A percentile compares a stretch with the other conserved stretches of the same genome.
These are phyloP conservation scores for Comarum palustre DNA, from an alignment of 306 rosid genomes.

Conservation along the genomic window DNA sequence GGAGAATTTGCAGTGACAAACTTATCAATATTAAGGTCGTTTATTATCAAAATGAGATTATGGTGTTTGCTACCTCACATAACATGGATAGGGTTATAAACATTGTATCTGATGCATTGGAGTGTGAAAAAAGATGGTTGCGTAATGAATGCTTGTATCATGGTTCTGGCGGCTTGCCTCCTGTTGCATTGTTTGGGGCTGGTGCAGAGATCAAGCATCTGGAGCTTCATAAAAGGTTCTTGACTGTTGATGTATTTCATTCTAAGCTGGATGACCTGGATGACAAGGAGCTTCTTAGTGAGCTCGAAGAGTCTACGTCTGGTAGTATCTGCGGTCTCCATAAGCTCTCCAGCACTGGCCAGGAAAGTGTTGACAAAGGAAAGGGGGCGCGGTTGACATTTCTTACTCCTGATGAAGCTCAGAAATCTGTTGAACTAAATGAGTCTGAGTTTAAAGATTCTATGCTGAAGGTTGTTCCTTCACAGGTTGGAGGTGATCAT, in stretches of 20 bases:
- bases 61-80: slow-evolving; percentile 54
- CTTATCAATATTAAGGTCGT: slow-evolving; percentile 64
- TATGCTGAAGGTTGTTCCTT: slow-evolving; percentile 56
- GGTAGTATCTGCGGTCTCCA: slow-evolving; percentile 66
- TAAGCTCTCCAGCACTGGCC: slow-evolving; percentile 43
- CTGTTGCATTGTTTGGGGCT: slow-evolving; percentile 82
- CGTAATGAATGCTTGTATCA: slow-evolving; percentile 70
- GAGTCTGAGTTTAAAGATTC: slow-evolving; percentile 52
- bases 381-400: slow-evolving; percentile 68
- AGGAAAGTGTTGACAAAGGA: slow-evolving; percentile 49
- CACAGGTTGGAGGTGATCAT: slow-evolving; percentile 57
- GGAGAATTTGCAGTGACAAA: slow-evolving; percentile 53
- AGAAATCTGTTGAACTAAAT: slow-evolving; percentile 52
- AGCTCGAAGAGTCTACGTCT: slow-evolving; percentile 54
- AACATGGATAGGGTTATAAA: slow-evolving; percentile 46
- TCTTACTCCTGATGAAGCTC: slow-evolving; percentile 72
- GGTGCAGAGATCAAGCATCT: slow-evolving; percentile 91
- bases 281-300: slow-evolving; percentile 73
- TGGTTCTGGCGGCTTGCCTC: slow-evolving; percentile 54
- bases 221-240: slow-evolving; percentile 71
- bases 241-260: slow-evolving; percentile 65
- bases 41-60: slow-evolving; percentile 53
- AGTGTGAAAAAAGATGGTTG: slow-evolving; percentile 54
- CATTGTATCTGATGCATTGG: slow-evolving; percentile 47
- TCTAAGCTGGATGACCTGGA: slow-evolving; percentile 48